Evolutionary conservation across 2,329 filamentous ascomycete genomes (phyloP).

Genomic region (Hirsutella minnesotensis): DNA sequence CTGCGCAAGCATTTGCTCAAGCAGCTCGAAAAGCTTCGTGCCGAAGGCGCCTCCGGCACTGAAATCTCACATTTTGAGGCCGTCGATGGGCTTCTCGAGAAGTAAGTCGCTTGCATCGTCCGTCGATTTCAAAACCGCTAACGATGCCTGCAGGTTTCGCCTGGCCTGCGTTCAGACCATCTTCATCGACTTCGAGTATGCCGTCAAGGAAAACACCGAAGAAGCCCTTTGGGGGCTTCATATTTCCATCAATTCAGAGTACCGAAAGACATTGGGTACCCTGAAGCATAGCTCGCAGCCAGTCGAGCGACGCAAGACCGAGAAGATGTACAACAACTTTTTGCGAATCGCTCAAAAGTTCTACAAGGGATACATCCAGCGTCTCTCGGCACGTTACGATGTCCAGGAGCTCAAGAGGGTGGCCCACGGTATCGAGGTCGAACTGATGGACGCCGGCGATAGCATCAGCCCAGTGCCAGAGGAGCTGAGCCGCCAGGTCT

Average conservation of each 20-base stretch:
- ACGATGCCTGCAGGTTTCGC: slow-evolving; percentile 44
- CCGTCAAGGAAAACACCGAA: slow-evolving; percentile 53
- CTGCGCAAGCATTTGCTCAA: slow-evolving; percentile 29
- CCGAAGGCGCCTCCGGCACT: slow-evolving; percentile 20
- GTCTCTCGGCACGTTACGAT: slow-evolving; percentile 51
- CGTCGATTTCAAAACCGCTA: slow-evolving; percentile 1
- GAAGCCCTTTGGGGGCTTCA: slow-evolving; percentile 68
- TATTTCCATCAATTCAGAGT: slow-evolving; percentile 63
- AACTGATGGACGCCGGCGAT: slow-evolving; percentile 29
- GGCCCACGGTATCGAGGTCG: slow-evolving; percentile 28
- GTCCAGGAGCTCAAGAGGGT: slow-evolving; percentile 36
- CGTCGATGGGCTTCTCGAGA: slow-evolving; percentile 28
- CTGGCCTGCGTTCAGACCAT: slow-evolving; percentile 60
- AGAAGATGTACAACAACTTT: slow-evolving; percentile 72
- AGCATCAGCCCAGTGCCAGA: slow-evolving; percentile 31
- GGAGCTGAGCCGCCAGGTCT: slow-evolving; percentile 45
- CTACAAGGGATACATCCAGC: slow-evolving; percentile 76
- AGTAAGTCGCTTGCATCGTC: background rate
- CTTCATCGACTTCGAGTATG: slow-evolving; percentile 59
- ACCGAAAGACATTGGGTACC: slow-evolving; percentile 55
- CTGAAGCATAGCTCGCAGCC: slow-evolving; percentile 38
- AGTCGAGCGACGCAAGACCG: slow-evolving; percentile 62
- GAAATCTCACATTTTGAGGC: slow-evolving; percentile 31
- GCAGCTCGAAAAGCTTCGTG: slow-evolving; percentile 30
- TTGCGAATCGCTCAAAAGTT: slow-evolving; percentile 81